phyloP scores from a whole-genome alignment of 2,329 filamentous ascomycete species.

The Talaromyces islandicus region DNA sequence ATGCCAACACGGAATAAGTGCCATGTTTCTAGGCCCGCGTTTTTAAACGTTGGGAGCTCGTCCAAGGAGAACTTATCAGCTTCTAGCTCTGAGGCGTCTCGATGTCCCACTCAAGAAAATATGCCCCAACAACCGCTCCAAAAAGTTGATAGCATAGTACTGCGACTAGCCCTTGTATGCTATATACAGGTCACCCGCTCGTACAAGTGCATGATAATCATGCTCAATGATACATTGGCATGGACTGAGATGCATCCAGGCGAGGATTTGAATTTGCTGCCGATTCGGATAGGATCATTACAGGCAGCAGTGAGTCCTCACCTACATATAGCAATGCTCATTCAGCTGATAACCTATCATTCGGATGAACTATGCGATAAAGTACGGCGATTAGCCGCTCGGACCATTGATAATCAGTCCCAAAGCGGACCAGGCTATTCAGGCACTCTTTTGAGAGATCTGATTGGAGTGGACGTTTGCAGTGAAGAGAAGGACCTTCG shows the following conservation, averaged over 20 bases:
- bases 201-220: background rate
- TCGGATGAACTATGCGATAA: background rate
- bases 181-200: background rate
- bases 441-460: background rate
- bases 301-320: background rate
- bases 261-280: background rate
- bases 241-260: background rate
- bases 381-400: background rate
- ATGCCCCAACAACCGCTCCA: background rate
- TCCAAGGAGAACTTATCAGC: background rate
- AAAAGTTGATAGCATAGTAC: background rate
- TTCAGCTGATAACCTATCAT: background rate
- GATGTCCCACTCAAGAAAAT: background rate
- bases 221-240: background rate
- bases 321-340: background rate
- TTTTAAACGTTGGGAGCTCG: background rate
- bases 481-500: background rate
- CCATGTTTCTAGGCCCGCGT: background rate
- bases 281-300: background rate
- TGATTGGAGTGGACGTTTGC: background rate
- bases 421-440: background rate
- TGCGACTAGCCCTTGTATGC: background rate
- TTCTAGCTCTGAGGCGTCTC: background rate
- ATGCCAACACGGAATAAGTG: background rate
- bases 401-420: background rate